Percentiles rank a stretch among this genome's conserved stretches.
Conservation (phyloP, 2,329 filamentous ascomycete species). For the Botrytis elliptica region DNA sequence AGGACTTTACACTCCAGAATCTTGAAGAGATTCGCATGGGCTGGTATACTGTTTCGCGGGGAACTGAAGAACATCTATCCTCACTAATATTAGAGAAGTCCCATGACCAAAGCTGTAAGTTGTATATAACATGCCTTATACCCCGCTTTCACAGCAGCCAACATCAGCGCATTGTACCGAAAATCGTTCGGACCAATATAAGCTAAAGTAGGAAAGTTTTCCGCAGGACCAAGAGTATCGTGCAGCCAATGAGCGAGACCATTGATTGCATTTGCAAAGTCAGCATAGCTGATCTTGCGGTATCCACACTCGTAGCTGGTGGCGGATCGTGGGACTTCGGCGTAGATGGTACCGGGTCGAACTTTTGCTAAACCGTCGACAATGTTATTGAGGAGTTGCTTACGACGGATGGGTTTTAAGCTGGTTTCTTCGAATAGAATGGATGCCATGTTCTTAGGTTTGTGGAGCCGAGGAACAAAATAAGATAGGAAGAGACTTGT, state of each 20-base stretch:
- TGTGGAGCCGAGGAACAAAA: no score
- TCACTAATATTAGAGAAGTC: not conserved
- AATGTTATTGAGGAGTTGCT: not conserved
- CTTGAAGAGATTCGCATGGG: not conserved
- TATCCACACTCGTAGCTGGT: not conserved
- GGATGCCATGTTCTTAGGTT: not conserved
- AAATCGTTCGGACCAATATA: not conserved
- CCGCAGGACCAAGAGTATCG: not conserved
- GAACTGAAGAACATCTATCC: not conserved
- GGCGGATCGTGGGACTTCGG: not conserved
- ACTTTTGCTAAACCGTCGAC: not conserved
- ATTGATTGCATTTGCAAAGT: not conserved
- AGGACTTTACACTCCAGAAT: not conserved
- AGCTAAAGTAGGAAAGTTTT: not conserved
- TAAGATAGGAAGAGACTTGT: not conserved
- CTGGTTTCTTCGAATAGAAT: not conserved
- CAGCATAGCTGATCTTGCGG: not conserved
- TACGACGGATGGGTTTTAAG: not conserved
- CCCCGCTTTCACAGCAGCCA: not conserved
- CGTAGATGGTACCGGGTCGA: not conserved
- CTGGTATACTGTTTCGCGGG: not conserved
- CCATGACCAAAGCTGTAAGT: not conserved
- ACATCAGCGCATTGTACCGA: not conserved
- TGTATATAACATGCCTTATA: not conserved
- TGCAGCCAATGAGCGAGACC: not conserved